A percentile compares a stretch with the other conserved stretches of the same genome.
Evolutionary conservation across 768 basidiomycete genomes (phyloP).

Genomic region (Trametes elegans): DNA sequence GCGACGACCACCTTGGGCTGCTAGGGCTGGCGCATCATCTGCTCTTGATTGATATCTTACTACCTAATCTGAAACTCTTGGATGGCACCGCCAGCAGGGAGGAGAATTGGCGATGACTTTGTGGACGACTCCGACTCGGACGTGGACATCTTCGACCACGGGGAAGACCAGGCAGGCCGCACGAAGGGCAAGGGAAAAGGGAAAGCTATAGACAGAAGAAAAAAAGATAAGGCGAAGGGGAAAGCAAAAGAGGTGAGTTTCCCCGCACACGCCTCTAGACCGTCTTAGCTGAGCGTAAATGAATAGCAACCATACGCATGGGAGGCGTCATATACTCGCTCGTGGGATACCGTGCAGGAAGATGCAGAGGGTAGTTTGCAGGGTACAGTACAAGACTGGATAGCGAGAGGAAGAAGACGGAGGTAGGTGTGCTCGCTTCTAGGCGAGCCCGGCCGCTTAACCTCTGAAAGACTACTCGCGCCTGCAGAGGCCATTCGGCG

Average conservation of each 20-base stretch:
- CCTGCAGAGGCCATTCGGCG: constrained; percentile 88
- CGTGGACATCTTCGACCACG: constrained; percentile 44
- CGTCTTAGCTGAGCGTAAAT: neutral
- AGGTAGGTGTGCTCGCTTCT: constrained; percentile 43
- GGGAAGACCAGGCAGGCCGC: constrained; percentile 39
- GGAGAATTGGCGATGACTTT: constrained; percentile 25
- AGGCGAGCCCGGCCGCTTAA: constrained; percentile 7
- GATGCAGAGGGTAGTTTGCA: constrained; percentile 92
- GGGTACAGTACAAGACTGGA: constrained; percentile 82
- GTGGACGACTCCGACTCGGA: constrained; percentile 72
- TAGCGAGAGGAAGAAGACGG: constrained; percentile 78
- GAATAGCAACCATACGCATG: constrained; percentile 83
- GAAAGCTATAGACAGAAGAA: constrained; percentile 51
- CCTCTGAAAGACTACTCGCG: constrained; percentile 56
- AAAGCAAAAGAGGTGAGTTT: constrained; percentile 52
- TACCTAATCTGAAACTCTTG: too few species aligned
- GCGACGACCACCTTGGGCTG: too few species aligned
- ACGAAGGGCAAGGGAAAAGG: constrained; percentile 44
- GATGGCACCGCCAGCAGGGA: constrained; percentile 25
- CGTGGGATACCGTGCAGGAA: constrained; percentile 97
- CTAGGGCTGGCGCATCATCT: too few species aligned
- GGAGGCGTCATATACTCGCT: constrained; percentile 92
- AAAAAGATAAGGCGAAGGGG: constrained; percentile 53
- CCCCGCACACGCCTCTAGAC: neutral
- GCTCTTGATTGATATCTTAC: neutral